Evolutionary conservation across 2,329 filamentous ascomycete species (phyloP).

Genomic region (Hirsutella minnesotensis): DNA sequence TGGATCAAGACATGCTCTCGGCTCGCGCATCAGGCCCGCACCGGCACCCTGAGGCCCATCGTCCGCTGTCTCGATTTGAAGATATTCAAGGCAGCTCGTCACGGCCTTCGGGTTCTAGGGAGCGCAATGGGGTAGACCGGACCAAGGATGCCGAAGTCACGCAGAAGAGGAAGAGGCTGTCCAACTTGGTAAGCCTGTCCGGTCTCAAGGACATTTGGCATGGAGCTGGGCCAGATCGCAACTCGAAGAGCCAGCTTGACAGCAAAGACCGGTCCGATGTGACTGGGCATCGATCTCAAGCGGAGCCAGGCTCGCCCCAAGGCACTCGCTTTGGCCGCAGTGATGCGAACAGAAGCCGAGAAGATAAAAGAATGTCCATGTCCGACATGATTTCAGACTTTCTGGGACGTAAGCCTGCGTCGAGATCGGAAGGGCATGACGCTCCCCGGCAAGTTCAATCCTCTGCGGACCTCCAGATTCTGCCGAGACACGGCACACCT

Average conservation of each 20-base stretch:
- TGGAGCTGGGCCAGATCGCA: slow-evolving; percentile 9
- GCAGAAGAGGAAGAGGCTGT: slow-evolving; percentile 36
- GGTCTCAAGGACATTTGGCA: slow-evolving; percentile 17
- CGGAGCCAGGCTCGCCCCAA: neutral
- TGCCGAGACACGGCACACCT: neutral
- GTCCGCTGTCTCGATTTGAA: too few relatives aligned
- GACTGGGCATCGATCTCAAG: neutral
- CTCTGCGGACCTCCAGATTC: neutral
- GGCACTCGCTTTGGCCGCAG: too few relatives aligned
- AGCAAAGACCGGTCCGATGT: neutral
- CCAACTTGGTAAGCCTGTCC: slow-evolving; percentile 21
- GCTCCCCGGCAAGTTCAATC: neutral
- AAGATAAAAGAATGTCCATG: slow-evolving; percentile 17
- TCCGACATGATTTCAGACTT: slow-evolving; percentile 17
- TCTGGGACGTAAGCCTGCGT: slow-evolving; percentile 12
- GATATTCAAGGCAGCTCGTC: too few relatives aligned
- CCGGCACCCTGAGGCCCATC: too few relatives aligned
- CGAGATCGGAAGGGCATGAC: slow-evolving; percentile 8
- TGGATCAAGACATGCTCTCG: too few relatives aligned
- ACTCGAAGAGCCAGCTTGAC: slow-evolving; percentile 1
- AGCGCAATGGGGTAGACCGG: slow-evolving; percentile 5
- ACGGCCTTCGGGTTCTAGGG: slow-evolving; percentile 13
- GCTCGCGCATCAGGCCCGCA: too few relatives aligned
- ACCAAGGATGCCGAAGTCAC: slow-evolving; percentile 3
- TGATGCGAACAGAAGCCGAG: slow-evolving; percentile 9